Percentiles rank a stretch among this genome's conserved stretches.
These are phyloP conservation scores for Phytopythium montanum DNA, from an alignment of 352 stramenopile genomes.

Conservation along the genomic window DNA sequence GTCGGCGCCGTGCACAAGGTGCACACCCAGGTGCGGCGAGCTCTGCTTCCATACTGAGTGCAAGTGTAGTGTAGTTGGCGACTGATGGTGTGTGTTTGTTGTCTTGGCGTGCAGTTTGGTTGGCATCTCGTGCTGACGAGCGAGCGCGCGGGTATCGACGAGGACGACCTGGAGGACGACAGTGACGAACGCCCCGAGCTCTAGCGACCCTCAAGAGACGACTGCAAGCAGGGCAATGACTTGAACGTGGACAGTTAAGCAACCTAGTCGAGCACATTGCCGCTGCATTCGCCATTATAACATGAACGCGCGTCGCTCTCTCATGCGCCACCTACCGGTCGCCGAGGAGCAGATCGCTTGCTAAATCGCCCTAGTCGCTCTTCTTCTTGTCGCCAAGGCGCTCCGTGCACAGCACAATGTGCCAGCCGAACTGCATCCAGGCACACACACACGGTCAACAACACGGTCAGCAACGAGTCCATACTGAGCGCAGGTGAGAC, in stretches of 20 bases:
- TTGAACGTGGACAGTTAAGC: too few relatives aligned
- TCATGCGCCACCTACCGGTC: neutral
- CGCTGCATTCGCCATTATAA: constrained; percentile 3
- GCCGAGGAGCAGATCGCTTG: too few relatives aligned
- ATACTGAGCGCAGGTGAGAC: neutral
- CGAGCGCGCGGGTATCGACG: constrained; percentile 48
- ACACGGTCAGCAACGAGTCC: constrained; percentile 5
- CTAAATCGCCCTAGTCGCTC: constrained; percentile 14
- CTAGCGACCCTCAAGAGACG: neutral
- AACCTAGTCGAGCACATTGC: neutral
- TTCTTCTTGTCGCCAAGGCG: constrained; percentile 43
- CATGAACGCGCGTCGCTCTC: neutral
- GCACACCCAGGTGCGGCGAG: constrained; percentile 41
- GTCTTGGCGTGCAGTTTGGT: constrained; percentile 41
- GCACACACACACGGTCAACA: neutral
- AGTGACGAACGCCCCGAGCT: constrained; percentile 13
- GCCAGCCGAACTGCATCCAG: constrained; percentile 60
- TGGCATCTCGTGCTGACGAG: constrained; percentile 80
- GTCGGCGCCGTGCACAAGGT: constrained; percentile 75
- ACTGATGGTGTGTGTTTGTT: neutral
- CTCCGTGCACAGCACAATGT: constrained; percentile 69
- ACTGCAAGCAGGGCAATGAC: neutral
- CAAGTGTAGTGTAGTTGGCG: too few relatives aligned
- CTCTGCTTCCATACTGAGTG: neutral
- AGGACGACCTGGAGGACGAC: constrained; percentile 17